Base-by-base conservation (phyloP, 306 rosid species). In the Glycine soja region DNA sequence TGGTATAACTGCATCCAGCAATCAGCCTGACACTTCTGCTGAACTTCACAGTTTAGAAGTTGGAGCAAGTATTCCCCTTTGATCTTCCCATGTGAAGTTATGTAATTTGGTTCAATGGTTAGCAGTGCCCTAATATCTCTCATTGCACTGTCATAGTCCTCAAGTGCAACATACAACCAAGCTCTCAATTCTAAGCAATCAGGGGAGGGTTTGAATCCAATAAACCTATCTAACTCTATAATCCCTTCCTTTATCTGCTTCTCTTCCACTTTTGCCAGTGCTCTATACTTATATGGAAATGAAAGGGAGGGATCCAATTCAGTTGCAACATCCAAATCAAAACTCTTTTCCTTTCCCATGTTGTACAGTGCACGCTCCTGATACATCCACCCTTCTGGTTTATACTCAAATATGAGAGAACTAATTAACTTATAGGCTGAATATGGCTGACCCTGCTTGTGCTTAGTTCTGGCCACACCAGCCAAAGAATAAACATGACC, bases 1-100 rank as follows among this genome's bases (percentile, higher is more conserved):
- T 93, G 88, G 54, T 91, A 90, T 11, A 91, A 84, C n/a, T 87
- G 88, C 98, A 91, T 91, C 98, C 98, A 93, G 88, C 94, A 89
- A 50, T 93, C 94, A 70, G 93, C 93, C 15, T 82, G 91, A 64
- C 82, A 89, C 88, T 82, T 80, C 63, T 83, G 81, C 85, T 79
- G 89, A 85, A 88, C 78, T 59, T 53, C 63, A 34, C 52, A 81
- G 59, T 65, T 82, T 62, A 93, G 86, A 51, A 88, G 81, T 83
- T 75, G 84, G 50, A 89, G 88, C 90, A 93, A 50, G 79, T 65
- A 81, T 80, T 87, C 85, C 32, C 88, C 97, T 50, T 65, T 72
- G 52, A 91, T 78, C 86, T 84, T 93, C 64, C 90, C 89, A 70
- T 86, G 80, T 63, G 74, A 90, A 79, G 91, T 85, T 78, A 83